phyloP scores from a whole-genome alignment of 257 asterid genomes.

The Euphrasia confusa region DNA sequence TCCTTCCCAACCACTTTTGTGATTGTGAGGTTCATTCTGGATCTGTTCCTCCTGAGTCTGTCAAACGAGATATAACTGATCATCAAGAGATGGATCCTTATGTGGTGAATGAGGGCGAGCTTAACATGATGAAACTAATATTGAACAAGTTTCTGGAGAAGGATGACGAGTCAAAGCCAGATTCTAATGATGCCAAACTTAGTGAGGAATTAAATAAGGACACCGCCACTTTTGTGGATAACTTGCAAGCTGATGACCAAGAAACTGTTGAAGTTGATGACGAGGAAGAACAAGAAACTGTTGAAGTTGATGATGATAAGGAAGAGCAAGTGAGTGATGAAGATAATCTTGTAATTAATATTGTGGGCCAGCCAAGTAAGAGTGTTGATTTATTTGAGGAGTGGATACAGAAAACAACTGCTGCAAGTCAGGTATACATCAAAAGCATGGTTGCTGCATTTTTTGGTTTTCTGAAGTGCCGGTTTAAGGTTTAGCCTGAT shows the following conservation, averaged over 20 bases:
- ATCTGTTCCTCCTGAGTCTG: conserved; percentile 25
- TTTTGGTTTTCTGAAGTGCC: neutral
- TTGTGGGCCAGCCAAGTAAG: conserved; percentile 39
- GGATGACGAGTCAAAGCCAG: conserved; percentile 34
- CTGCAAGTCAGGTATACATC: conserved; percentile 40
- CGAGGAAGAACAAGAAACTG: conserved; percentile 25
- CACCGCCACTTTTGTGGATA: conserved; percentile 24
- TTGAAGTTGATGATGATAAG: conserved; percentile 20
- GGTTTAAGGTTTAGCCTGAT: neutral
- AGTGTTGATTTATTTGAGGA: conserved; percentile 33
- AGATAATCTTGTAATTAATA: conserved; percentile 61
- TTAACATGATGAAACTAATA: conserved; percentile 60
- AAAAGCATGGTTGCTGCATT: conserved; percentile 9
- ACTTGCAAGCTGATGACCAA: conserved; percentile 31
- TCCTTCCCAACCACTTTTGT: conserved; percentile 68
- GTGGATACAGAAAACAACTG: conserved; percentile 29
- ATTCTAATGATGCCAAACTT: conserved; percentile 23
- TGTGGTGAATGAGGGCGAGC: conserved; percentile 70
- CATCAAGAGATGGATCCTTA: conserved; percentile 33
- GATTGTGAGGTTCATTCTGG: conserved; percentile 84
- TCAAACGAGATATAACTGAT: conserved; percentile 26
- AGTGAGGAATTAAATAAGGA: conserved; percentile 24
- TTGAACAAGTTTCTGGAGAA: conserved; percentile 59
- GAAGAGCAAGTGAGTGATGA: conserved; percentile 58
- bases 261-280: neutral